Evolutionary conservation across 2,329 filamentous ascomycete genomes (phyloP), one percentile per base, ranked within the genome.

Genomic region (Trichoderma harzianum): DNA sequence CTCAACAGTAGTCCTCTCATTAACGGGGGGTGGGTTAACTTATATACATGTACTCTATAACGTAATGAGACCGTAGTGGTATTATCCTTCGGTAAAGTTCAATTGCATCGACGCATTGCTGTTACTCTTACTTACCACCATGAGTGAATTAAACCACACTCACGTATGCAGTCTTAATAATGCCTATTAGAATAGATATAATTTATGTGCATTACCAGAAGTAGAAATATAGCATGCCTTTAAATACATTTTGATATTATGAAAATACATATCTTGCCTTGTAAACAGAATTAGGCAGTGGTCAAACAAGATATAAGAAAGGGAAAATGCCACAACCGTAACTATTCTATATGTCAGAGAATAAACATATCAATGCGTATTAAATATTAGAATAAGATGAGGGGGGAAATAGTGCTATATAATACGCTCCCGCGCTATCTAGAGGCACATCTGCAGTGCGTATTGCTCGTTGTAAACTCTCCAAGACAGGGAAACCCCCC

Each of bases 391-490:
- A 51, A 51, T 0, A 6, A 2, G n/a, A 24, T 11, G 21, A 14
- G 2, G 5, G n/a, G n/a, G n/a, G n/a, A n/a, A n/a, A n/a, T n/a
- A 51, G 43, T 51, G 10, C 5, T 12, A 47, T 21, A 47, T 2
- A 51, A 21, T 21, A 21, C 43, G 10, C 0, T 5, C n/a, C 0
- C 43, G 3, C 18, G 47, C 47, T 53, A 24, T 14, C 47, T 14
- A 21, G n/a, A 24, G 21, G n/a, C 47, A 24, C 47, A 51, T 43
- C 8, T n/a, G 18, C 0, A 0, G 0, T 12, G 1, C 3, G 21
- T 24, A 7, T 1, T 24, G 10, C 21, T 3, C 21, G 2, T 53
- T 7, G 5, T 14, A 53, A 0, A 53, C 11, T 21, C 47, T 11
- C 11, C 2, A 14, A 24, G 3, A 53, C 11, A 24, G n/a, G 5